Evolutionary conservation across 1,284 basidiomycete species (phyloP).

Genomic region (Xerocomus amazonicus): DNA sequence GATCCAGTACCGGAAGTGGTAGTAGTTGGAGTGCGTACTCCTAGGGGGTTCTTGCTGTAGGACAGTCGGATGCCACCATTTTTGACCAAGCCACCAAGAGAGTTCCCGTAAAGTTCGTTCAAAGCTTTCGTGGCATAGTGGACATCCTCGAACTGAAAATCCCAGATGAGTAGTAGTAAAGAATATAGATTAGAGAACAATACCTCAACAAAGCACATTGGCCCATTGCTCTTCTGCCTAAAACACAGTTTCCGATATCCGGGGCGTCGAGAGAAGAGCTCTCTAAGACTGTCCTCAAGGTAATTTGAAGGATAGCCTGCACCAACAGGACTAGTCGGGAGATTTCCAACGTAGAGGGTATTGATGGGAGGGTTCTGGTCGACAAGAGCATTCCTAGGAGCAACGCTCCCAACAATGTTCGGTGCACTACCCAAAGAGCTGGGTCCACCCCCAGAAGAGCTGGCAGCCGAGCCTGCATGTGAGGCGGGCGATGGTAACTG

Average conservation of each 20-base stretch:
- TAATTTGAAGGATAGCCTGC: conserved; percentile 67
- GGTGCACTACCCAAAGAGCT: conserved; percentile 32
- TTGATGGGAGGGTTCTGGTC: conserved; percentile 95
- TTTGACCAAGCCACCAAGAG: conserved; percentile 86
- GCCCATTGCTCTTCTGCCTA: conserved; percentile 92
- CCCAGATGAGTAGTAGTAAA: conserved; percentile 3
- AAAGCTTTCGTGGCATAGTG: conserved; percentile 80
- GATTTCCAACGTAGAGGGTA: conserved; percentile 91
- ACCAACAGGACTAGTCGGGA: conserved; percentile 68
- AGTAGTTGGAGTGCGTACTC: conserved; percentile 76
- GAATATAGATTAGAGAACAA: conserved; percentile 17
- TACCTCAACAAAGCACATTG: conserved; percentile 97
- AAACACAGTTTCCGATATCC: conserved; percentile 93
- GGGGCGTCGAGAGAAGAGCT: conserved; percentile 72
- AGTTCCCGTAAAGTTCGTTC: conserved; percentile 89
- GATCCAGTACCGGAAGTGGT: conserved; percentile 39
- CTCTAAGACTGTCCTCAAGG: conserved; percentile 82
- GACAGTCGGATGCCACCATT: conserved; percentile 92
- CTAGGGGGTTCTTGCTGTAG: conserved; percentile 94
- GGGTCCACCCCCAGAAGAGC: conserved; percentile 29
- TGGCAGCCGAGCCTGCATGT: conserved; percentile 28
- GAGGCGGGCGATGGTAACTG: conserved; percentile 58
- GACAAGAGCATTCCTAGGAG: conserved; percentile 55
- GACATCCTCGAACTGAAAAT: conserved; percentile 84
- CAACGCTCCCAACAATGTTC: conserved; percentile 21